Evolutionary conservation across 768 basidiomycete genomes (phyloP).

Genomic region (Asterophora parasitica): DNA sequence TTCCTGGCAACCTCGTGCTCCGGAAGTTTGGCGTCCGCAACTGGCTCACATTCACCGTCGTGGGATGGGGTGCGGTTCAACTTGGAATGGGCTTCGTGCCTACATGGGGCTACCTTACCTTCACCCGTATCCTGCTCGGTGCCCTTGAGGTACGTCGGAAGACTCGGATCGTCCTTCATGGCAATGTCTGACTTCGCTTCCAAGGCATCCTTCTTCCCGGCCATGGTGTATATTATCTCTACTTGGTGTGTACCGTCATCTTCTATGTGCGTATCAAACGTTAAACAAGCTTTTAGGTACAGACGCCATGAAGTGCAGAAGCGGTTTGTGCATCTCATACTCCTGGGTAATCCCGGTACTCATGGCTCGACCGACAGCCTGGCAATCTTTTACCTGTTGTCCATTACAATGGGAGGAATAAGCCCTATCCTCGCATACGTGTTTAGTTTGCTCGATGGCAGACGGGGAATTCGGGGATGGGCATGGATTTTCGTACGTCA

Average conservation of each 20-base stretch:
- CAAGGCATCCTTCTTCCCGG: slow-evolving; percentile 43
- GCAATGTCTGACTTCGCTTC: slow-evolving; percentile 1
- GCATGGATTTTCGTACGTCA: slow-evolving; percentile 44
- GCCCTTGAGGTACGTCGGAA: slow-evolving; percentile 33
- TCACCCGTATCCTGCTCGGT: slow-evolving; percentile 42
- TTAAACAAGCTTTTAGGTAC: slow-evolving; percentile 27
- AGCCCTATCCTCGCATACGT: slow-evolving; percentile 41
- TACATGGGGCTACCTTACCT: slow-evolving; percentile 34
- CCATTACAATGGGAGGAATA: slow-evolving; percentile 35
- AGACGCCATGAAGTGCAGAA: slow-evolving; percentile 43
- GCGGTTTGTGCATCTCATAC: slow-evolving; percentile 22
- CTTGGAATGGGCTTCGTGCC: slow-evolving; percentile 42
- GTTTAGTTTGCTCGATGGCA: slow-evolving; percentile 36
- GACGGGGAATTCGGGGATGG: slow-evolving; percentile 39
- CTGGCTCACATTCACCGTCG: slow-evolving; percentile 36
- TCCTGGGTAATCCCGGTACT: background rate
- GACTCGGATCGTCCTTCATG: background rate
- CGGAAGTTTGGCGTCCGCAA: slow-evolving; percentile 40
- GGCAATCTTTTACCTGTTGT: slow-evolving; percentile 36
- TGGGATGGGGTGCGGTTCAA: slow-evolving; percentile 41
- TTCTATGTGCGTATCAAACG: slow-evolving; percentile 1
- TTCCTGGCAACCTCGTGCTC: slow-evolving; percentile 41
- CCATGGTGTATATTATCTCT: slow-evolving; percentile 41
- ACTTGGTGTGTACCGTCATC: slow-evolving; percentile 30
- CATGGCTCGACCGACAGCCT: slow-evolving; percentile 21